Conservation (phyloP, 1,139 yeast species). For the Pneumocystis wakefieldiae region DNA sequence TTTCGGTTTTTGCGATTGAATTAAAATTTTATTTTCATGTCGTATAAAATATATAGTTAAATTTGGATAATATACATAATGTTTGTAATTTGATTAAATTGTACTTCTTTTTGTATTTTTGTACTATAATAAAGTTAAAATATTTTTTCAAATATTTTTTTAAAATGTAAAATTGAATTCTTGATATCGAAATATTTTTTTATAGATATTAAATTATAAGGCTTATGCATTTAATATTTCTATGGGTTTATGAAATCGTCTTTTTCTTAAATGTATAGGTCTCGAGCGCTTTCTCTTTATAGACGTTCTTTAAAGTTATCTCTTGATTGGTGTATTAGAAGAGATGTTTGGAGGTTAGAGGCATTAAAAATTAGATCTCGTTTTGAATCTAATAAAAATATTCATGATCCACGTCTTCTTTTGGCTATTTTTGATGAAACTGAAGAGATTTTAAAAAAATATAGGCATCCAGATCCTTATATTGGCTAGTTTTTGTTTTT, state of each 20-base stretch:
- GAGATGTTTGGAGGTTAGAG: constrained; percentile 13
- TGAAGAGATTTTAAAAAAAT: constrained; percentile 4
- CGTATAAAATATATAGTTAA: background rate
- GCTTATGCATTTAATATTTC: background rate
- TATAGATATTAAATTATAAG: background rate
- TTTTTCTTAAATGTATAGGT: background rate
- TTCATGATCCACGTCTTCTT: constrained; percentile 12
- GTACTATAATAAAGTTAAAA: background rate
- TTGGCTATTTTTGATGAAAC: constrained; percentile 7
- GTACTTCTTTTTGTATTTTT: background rate
- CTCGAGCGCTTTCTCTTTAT: constrained; percentile 13
- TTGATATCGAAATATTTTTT: background rate
- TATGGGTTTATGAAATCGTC: background rate
- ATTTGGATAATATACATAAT: background rate
- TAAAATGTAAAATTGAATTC: background rate
- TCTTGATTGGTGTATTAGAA: constrained; percentile 15
- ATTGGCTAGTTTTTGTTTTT: background rate
- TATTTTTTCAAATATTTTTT: no score
- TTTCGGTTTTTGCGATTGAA: background rate
- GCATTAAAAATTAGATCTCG: constrained; percentile 13
- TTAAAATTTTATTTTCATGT: no score
- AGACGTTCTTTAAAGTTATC: constrained; percentile 12
- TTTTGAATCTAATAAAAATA: constrained; percentile 14
- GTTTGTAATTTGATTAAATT: background rate
- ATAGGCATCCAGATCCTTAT: constrained; percentile 12